Conservation (phyloP, 1,139 yeast genomes). For the Pneumocystis wakefieldiae region DNA sequence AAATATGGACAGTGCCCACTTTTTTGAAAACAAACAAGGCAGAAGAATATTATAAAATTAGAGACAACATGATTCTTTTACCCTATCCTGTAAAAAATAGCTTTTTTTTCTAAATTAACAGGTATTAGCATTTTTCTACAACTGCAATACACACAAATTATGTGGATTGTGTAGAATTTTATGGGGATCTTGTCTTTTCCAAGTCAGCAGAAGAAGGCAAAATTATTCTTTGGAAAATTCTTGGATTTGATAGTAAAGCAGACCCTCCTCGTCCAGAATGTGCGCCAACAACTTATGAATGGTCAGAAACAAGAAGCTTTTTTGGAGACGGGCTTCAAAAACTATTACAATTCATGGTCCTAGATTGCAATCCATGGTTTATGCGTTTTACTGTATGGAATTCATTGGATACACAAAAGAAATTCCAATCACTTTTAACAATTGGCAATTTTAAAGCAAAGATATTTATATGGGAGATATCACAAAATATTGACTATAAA, state of each 20-base stretch:
- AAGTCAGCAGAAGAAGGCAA: slow-evolving; percentile 13
- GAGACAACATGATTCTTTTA: neutral
- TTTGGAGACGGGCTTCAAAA: slow-evolving; percentile 12
- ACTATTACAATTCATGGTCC: slow-evolving; percentile 10
- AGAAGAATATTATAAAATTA: neutral
- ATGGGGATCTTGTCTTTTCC: slow-evolving; percentile 13
- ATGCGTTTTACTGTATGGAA: slow-evolving; percentile 9
- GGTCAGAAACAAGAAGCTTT: slow-evolving; percentile 11
- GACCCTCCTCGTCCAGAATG: slow-evolving; percentile 6
- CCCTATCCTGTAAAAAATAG: neutral
- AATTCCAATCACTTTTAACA: neutral
- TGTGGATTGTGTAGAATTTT: slow-evolving; percentile 13
- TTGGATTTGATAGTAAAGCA: slow-evolving; percentile 11
- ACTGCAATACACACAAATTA: slow-evolving; percentile 13
- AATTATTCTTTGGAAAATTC: slow-evolving; percentile 13
- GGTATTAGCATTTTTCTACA: slow-evolving; percentile 10
- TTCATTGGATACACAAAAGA: neutral
- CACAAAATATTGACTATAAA: neutral
- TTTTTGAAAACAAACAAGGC: neutral
- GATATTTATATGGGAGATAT: neutral
- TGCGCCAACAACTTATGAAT: slow-evolving; percentile 14
- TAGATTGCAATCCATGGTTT: slow-evolving; percentile 13
- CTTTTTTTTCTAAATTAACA: slow-evolving; percentile 5
- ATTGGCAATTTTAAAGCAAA: neutral
- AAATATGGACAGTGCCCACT: slow-evolving; percentile 13